Conservation (phyloP, 805 yeast species). For the Wickerhamiella musiphila region DNA sequence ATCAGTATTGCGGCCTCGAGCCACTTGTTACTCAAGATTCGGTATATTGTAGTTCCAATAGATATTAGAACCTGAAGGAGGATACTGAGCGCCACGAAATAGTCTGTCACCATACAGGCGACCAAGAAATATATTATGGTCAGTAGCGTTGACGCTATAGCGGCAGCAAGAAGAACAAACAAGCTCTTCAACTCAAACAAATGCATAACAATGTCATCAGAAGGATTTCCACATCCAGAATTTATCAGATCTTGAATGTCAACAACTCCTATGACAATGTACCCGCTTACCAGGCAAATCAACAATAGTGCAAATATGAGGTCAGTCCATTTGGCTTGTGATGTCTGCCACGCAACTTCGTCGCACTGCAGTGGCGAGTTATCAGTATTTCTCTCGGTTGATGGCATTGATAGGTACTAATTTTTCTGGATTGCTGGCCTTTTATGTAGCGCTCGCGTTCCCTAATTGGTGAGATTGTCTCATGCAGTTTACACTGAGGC, state of each 20-base stretch:
- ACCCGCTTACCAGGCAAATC: conserved; percentile 36
- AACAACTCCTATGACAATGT: conserved; percentile 50
- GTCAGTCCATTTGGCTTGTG: conserved; percentile 10
- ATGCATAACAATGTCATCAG: conserved; percentile 31
- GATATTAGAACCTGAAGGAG: conserved; percentile 50
- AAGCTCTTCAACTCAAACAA: conserved; percentile 61
- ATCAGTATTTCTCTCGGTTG: too few species aligned
- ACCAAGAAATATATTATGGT: conserved; percentile 37
- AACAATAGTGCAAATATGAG: conserved; percentile 16
- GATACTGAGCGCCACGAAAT: conserved; percentile 53
- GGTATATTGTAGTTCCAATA: conserved; percentile 60
- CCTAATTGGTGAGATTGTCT: too few species aligned
- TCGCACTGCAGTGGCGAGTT: too few species aligned
- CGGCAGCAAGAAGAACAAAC: conserved; percentile 45
- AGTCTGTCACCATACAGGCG: conserved; percentile 48
- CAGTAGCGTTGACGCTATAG: conserved; percentile 40
- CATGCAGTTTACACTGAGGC: too few species aligned
- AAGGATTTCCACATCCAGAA: too few species aligned
- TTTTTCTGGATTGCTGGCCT: too few species aligned
- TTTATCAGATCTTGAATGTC: conserved; percentile 51
- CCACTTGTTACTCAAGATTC: conserved; percentile 48
- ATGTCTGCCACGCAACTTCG: not conserved
- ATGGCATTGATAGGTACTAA: too few species aligned
- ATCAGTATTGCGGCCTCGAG: conserved; percentile 67
- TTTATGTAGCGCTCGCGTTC: too few species aligned